Conservation (phyloP, 768 basidiomycete species). For the Kwoniella mangroviensis region DNA sequence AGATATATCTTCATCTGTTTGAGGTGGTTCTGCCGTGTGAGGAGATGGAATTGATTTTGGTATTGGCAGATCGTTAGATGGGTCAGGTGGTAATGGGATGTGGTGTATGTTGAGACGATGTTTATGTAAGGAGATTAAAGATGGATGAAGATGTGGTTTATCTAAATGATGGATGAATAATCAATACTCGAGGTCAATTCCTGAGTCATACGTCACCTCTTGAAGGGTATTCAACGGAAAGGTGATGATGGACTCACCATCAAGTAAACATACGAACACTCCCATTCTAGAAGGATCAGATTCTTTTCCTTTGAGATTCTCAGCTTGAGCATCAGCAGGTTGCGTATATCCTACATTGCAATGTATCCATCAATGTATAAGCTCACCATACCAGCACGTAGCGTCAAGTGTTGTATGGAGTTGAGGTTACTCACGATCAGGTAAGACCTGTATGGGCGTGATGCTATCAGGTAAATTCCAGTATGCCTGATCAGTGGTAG, state of each 20-base stretch:
- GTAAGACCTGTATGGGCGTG: constrained; percentile 21
- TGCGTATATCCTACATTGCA: constrained; percentile 22
- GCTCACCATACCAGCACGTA: too few relatives aligned
- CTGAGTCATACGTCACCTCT: too few relatives aligned
- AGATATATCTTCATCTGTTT: constrained; percentile 1
- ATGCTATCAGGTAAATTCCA: constrained; percentile 27
- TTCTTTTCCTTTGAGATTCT: constrained; percentile 27
- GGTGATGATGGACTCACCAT: constrained; percentile 27
- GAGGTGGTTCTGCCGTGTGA: too few relatives aligned
- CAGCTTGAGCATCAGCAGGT: neutral
- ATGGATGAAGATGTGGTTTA: constrained; percentile 43
- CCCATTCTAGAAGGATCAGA: constrained; percentile 48
- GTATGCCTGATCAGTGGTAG: neutral
- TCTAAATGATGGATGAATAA: constrained; percentile 8
- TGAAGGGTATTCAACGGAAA: too few relatives aligned
- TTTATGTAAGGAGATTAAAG: constrained; percentile 40
- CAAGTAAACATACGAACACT: constrained; percentile 43
- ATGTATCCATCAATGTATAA: too few relatives aligned
- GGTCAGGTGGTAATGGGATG: constrained; percentile 36
- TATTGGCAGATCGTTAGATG: constrained; percentile 28
- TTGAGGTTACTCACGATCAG: constrained; percentile 31
- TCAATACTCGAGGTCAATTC: too few relatives aligned
- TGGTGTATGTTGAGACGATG: constrained; percentile 35
- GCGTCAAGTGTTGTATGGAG: too few relatives aligned
- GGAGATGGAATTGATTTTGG: neutral